Evolutionary conservation across 306 rosid genomes (phyloP), one percentile per base, ranked within the genome.

Genomic region (Rubus parviflorus): DNA sequence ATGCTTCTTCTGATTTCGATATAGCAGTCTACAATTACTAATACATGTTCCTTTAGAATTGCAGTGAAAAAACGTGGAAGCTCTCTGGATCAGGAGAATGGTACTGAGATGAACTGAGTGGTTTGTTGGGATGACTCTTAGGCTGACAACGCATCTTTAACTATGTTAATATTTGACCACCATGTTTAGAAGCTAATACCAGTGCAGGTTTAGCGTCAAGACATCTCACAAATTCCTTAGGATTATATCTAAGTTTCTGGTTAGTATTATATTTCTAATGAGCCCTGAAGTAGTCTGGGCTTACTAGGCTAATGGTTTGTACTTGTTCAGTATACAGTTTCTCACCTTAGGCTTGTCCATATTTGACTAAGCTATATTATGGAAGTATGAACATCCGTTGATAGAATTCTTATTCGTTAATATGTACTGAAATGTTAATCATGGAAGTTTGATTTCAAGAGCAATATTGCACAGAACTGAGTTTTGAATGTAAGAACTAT

Each of bases 41-140:
- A 78, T 81, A 41, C 3, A 45, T 43, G 49, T 57, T 57, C 56
- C 73, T 53, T 78, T 66, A 43, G 67, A 72, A 64, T 75, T 75
- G 66, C 89, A 91, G 96, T 37, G 49, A 89, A 89, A 83, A 81
- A 38, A 16, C 48, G 64, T 16, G 83, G 83, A 56, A 65, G 23
- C 72, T 19, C 64, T 68, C 72, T 52, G 68, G 85, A 58, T 83
- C 80, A 77, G 65, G 79, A 84, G 84, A 76, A 71, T 68, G 67
- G 78, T 79, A 35, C 48, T 41, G 70, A 74, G 48, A 82, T 75
- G 38, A 84, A 9, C 47, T 78, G 65, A 79, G 70, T 38, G 60
- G n/a, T 69, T 49, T 75, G 17, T 67, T 47, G 85, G 73, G 46
- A 74, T 56, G 47, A 76, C 49, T 75, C 25, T 48, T 82, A 64